Evolutionary conservation across 1,284 basidiomycete species (phyloP), one percentile per base, ranked within the genome.

Genomic region (Cryptococcus sp.): DNA sequence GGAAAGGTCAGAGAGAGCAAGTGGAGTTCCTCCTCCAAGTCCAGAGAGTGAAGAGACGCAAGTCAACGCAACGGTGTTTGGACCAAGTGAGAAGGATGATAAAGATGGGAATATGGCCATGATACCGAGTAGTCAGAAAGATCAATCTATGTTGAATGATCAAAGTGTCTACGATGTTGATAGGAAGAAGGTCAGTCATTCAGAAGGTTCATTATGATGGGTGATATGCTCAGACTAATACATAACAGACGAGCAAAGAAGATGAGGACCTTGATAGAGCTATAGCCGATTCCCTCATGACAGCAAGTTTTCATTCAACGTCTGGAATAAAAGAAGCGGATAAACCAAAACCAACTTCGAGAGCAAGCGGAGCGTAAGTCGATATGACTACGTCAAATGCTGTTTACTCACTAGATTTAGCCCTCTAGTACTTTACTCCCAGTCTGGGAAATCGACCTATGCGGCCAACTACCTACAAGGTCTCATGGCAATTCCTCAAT

Each of bases 261-360:
- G 53, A 73, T 23, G 71, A 67, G 13, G 73, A 75, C 46, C 56
- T 73, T 36, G 63, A 75, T 52, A 58, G 67, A 46, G 73, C 73
- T 0, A 71, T 75, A 4, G 68, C 69, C 50, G 72, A 73, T 53
- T 71, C 68, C 0, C 65, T 75, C 50, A 75, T 75, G 73, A 73
- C 71, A 0, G 73, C 73, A 0, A 67, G 64, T 34, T 71, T 73
- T 48, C 72, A 73, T 54, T 70, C 66, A 5, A 63, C 56, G 33
- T 65, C 57, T 35, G 63, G 58, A 11, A 23, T 54, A 11, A 43
- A 49, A 31, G 58, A 63, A 5, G 52, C 50, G 6, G 54, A 63
- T 4, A 58, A 58, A 14, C 66, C 69, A 10, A 49, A 51, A 4
- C 58, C 61, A 2, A 44, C 37, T 0, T 49, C 53, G 14, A 38